A percentile compares a stretch with the other conserved stretches of the same genome.
phyloP scores from a whole-genome alignment of 106 monocot genomes.

The Dendrobium nobile region DNA sequence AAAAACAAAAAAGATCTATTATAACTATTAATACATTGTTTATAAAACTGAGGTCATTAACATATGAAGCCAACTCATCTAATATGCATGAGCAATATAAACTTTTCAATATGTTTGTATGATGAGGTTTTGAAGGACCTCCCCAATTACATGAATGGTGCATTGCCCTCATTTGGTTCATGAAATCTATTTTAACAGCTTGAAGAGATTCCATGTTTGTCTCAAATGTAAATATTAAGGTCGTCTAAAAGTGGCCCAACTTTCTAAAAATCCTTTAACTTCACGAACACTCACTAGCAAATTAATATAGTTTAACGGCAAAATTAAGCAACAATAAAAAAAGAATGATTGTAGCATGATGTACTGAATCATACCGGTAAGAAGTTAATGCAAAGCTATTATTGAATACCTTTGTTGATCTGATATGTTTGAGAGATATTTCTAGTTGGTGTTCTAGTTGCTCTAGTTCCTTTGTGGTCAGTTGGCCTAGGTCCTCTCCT shows the following conservation, averaged over 20 bases:
- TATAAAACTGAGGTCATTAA: no score
- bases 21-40: no score
- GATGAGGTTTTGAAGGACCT: no score
- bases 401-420: constrained; percentile 54
- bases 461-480: constrained; percentile 53
- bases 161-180: no score
- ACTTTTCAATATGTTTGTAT: no score
- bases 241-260: neutral
- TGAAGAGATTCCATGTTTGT: neutral
- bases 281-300: neutral
- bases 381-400: neutral
- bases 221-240: neutral
- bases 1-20: no score
- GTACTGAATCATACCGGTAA: neutral
- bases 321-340: neutral
- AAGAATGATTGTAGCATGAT: neutral
- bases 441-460: constrained; percentile 70
- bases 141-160: no score
- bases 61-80: no score
- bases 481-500: constrained; percentile 55
- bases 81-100: no score
- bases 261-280: neutral
- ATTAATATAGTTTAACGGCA: neutral
- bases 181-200: no score
- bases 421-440: constrained; percentile 49